A percentile compares a stretch with the other conserved stretches of the same genome.
phyloP scores from a whole-genome alignment of 2,329 filamentous ascomycete species.

The Periconia digitata region DNA sequence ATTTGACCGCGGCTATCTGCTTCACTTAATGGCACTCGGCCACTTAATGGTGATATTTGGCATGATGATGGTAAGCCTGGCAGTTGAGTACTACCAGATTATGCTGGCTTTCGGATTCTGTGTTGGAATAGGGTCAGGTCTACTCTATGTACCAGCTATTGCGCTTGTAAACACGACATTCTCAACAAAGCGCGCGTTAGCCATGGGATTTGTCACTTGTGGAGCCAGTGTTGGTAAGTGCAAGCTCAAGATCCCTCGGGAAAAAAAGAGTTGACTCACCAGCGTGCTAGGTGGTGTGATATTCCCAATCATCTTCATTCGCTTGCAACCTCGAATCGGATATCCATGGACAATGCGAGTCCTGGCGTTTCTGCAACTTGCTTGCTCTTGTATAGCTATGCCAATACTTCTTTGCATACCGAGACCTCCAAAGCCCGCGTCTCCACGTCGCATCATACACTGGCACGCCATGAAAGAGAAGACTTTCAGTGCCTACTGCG shows the following conservation, averaged over 20 bases:
- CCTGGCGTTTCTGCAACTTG: slow-evolving; percentile 12
- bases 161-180: slow-evolving; percentile 53
- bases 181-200: slow-evolving; percentile 11
- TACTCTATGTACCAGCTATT: slow-evolving; percentile 18
- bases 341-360: slow-evolving; percentile 16
- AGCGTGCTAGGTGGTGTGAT: slow-evolving; percentile 10
- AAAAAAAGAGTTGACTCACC: neutral
- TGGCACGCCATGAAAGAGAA: neutral
- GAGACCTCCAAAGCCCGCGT: neutral
- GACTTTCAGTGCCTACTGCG: neutral
- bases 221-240: neutral
- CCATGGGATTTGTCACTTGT: neutral
- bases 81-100: slow-evolving; percentile 45
- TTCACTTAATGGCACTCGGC: slow-evolving; percentile 40
- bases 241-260: neutral
- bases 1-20: slow-evolving; percentile 51
- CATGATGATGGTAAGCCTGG: slow-evolving; percentile 52
- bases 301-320: slow-evolving; percentile 16
- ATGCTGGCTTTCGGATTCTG: slow-evolving; percentile 22
- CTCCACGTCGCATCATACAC: neutral
- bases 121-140: slow-evolving; percentile 19
- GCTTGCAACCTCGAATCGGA: slow-evolving; percentile 8
- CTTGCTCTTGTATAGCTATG: slow-evolving; percentile 1
- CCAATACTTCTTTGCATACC: neutral
- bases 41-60: slow-evolving; percentile 44